Percentiles rank a stretch among this genome's conserved stretches.
Evolutionary conservation across 2,329 filamentous ascomycete species (phyloP).

Genomic region (Penicillium carneum): DNA sequence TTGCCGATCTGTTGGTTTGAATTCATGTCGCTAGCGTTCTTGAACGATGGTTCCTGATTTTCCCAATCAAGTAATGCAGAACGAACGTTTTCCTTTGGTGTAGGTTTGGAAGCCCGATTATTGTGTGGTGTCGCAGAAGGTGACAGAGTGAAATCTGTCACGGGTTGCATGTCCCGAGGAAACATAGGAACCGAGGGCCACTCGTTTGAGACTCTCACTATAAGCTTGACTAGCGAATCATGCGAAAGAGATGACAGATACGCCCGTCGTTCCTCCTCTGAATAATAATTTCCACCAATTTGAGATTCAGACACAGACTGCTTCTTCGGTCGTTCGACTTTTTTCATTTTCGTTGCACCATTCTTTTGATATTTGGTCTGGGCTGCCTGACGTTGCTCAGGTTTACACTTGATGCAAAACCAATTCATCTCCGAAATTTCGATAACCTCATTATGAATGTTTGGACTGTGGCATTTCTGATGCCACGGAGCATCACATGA

Average conservation of each 20-base stretch:
- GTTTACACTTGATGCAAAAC: constrained; percentile 70
- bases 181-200: constrained; percentile 74
- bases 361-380: constrained; percentile 38
- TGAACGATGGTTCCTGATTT: background rate
- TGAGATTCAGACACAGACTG: constrained; percentile 15
- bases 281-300: constrained; percentile 41
- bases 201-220: constrained; percentile 67
- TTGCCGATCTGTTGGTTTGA: background rate
- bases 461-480: constrained; percentile 79
- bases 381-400: constrained; percentile 56
- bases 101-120: background rate
- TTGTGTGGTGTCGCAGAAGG: background rate
- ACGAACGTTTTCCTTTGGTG: background rate
- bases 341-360: background rate
- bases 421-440: constrained; percentile 72
- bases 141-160: background rate
- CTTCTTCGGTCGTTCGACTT: background rate
- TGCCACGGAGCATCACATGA: constrained; percentile 82
- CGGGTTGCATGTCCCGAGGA: constrained; percentile 49
- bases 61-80: background rate
- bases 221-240: constrained; percentile 67
- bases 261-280: constrained; percentile 61
- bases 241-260: constrained; percentile 70
- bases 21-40: background rate
- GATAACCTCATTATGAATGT: constrained; percentile 73